Conservation (phyloP, 2,329 filamentous ascomycete species). For the Beauveria caledonica region DNA sequence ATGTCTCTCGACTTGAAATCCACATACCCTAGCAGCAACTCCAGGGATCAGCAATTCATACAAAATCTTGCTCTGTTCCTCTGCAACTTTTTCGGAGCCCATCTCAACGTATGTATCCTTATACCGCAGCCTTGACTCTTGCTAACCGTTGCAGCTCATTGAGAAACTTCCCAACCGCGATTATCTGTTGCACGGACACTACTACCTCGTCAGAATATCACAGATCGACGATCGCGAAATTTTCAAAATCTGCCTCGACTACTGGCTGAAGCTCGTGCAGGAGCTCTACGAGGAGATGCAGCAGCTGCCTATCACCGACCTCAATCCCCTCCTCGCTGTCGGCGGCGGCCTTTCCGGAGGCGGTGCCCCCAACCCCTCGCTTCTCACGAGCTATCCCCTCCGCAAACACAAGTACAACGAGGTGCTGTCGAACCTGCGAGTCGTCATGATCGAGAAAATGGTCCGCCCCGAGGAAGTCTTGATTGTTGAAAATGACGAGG, state of each 20-base stretch:
- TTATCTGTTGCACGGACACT: constrained; percentile 91
- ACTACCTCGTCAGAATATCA: constrained; percentile 95
- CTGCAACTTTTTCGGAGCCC: constrained; percentile 93
- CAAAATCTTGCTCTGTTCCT: constrained; percentile 94
- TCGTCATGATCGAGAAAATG: constrained; percentile 99
- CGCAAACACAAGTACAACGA: constrained; percentile 98
- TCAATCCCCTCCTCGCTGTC: constrained; percentile 82
- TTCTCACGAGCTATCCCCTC: constrained; percentile 85
- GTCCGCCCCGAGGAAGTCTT: constrained; percentile 94
- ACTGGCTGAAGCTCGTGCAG: constrained; percentile 97
- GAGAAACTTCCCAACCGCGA: constrained; percentile 94
- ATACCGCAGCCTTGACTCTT: neutral
- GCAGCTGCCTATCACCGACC: constrained; percentile 82
- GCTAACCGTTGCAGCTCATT: constrained; percentile 54
- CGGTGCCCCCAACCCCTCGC: constrained; percentile 73
- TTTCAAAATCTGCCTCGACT: constrained; percentile 98
- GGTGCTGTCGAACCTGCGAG: constrained; percentile 84
- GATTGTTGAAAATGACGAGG: constrained; percentile 99
- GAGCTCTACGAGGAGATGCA: constrained; percentile 99
- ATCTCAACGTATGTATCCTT: constrained; percentile 58
- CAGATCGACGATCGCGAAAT: constrained; percentile 98
- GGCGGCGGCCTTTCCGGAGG: constrained; percentile 63
- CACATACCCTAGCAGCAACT: constrained; percentile 86
- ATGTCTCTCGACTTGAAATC: constrained; percentile 81
- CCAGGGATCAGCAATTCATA: constrained; percentile 92